Evolutionary conservation across 768 basidiomycete species (phyloP).

Genomic region (Trametes coccinea): DNA sequence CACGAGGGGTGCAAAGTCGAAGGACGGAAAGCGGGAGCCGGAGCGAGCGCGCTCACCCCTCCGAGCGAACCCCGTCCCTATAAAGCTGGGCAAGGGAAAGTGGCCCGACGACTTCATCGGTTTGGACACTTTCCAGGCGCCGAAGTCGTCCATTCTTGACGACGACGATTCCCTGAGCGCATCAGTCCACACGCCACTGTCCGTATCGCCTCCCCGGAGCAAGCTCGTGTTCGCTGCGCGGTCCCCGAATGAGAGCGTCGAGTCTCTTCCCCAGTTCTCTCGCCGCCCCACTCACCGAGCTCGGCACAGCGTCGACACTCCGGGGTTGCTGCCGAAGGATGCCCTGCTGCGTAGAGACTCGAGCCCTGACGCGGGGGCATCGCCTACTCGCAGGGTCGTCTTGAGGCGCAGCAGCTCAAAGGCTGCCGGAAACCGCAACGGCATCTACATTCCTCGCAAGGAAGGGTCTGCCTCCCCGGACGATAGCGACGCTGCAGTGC

Average conservation of each 20-base stretch:
- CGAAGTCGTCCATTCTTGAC: slow-evolving; percentile 18
- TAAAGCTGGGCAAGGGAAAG: slow-evolving; percentile 74
- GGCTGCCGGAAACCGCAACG: slow-evolving; percentile 45
- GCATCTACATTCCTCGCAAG: slow-evolving; percentile 45
- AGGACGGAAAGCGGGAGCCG: slow-evolving; percentile 28
- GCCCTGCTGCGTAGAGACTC: slow-evolving; percentile 44
- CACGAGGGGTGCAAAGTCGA: slow-evolving; percentile 34
- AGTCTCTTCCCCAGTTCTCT: slow-evolving; percentile 48
- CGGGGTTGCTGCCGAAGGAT: slow-evolving; percentile 39
- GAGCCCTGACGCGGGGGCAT: slow-evolving; percentile 53
- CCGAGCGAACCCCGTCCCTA: slow-evolving; percentile 33
- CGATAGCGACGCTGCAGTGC: slow-evolving; percentile 46
- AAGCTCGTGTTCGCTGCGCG: slow-evolving; percentile 53
- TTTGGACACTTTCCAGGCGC: slow-evolving; percentile 49
- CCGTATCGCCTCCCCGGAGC: slow-evolving; percentile 46
- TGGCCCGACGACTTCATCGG: slow-evolving; percentile 75
- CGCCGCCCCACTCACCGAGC: slow-evolving; percentile 65
- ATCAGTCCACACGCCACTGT: slow-evolving; percentile 39
- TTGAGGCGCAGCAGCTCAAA: slow-evolving; percentile 62
- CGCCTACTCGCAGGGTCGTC: slow-evolving; percentile 45
- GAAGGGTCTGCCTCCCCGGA: slow-evolving; percentile 26
- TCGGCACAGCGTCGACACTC: slow-evolving; percentile 60
- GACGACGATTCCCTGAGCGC: slow-evolving; percentile 25
- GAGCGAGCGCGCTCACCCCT: slow-evolving; percentile 31
- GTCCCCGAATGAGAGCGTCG: slow-evolving; percentile 48